Evolutionary conservation across 129 eudicot genomes (phyloP), one percentile per base, ranked within the genome.

Genomic region (Centrapalus pauciflorus): DNA sequence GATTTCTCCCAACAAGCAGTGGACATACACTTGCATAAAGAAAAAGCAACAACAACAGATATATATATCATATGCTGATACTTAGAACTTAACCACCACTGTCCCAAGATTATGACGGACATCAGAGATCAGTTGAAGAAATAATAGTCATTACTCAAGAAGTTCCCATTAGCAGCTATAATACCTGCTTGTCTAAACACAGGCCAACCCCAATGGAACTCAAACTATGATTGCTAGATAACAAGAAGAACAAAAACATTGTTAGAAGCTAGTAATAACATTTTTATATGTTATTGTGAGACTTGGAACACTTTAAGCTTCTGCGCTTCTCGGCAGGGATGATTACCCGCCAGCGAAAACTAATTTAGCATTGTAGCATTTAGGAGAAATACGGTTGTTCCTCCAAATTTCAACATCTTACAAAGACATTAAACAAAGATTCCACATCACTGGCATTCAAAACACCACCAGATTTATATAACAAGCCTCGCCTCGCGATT

Each of bases 241-340:
- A 74, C 55, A 72, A 52, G 29, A 52, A n/a, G 55, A 71, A 49
- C 54, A 23, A 26, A 43, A 30, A 33, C 59, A 50, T 24, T n/a
- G n/a, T n/a, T 7, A 0, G 55, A 55, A 45, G 38, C 62, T 32
- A 52, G 49, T 0, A 40, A 28, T 60, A 52, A 9, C 21, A 73
- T 66, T 29, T 37, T 8, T 13, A 55, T 4, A 55, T 16, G 23
- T 29, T 55, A 4, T 35, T 17, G 45, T 29, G 57, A 73, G 58
- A 20, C 24, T 64, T 56, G 23, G 55, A 62, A 50, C 68, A 21
- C n/a, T 11, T 16, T 30, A 43, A 46, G 59, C 54, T 37, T n/a
- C n/a, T n/a, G n/a, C n/a, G n/a, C n/a, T n/a, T 35, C 13, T 46
- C 27, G 3, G 19, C 12, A 62, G 55, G 24, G 25, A 24, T 25